Percentiles rank a stretch among this genome's conserved stretches.
Evolutionary conservation across 331 rosid genomes (phyloP).

Genomic region (Prunus yedoensis): DNA sequence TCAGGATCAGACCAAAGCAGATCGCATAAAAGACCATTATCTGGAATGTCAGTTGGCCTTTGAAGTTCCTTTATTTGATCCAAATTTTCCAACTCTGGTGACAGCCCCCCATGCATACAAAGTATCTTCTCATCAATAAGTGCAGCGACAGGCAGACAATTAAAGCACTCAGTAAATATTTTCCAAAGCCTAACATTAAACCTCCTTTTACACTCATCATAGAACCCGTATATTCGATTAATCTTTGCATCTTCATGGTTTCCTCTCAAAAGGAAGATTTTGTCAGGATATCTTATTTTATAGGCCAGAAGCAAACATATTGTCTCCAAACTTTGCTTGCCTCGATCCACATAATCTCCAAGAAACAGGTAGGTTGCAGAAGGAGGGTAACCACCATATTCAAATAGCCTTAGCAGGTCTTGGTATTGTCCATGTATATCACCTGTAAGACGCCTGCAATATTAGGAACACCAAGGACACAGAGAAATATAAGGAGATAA

Average conservation of each 20-base stretch:
- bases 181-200: constrained; percentile 88
- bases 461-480: constrained; percentile 27
- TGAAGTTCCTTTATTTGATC: constrained; percentile 70
- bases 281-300: constrained; percentile 71
- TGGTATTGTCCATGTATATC: constrained; percentile 96
- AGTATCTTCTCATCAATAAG: constrained; percentile 78
- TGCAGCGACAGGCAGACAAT: constrained; percentile 90
- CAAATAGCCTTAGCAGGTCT: constrained; percentile 82
- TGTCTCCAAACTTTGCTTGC: constrained; percentile 75
- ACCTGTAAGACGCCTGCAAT: constrained; percentile 55
- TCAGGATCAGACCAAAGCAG: constrained; percentile 98
- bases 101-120: constrained; percentile 94
- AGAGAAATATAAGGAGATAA: constrained; percentile 9
- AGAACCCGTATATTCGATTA: constrained; percentile 89
- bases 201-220: constrained; percentile 87
- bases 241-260: constrained; percentile 99
- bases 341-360: constrained; percentile 69
- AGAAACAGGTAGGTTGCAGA: constrained; percentile 81
- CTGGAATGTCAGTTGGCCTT: constrained; percentile 88
- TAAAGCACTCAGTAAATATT: constrained; percentile 80
- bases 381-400: constrained; percentile 85
- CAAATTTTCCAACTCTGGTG: constrained; percentile 70
- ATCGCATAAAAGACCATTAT: constrained; percentile 85
- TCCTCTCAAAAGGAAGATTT: constrained; percentile 66
- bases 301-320: constrained; percentile 71